phyloP scores from a whole-genome alignment of 148 eudicot genomes.

The Silene conica region DNA sequence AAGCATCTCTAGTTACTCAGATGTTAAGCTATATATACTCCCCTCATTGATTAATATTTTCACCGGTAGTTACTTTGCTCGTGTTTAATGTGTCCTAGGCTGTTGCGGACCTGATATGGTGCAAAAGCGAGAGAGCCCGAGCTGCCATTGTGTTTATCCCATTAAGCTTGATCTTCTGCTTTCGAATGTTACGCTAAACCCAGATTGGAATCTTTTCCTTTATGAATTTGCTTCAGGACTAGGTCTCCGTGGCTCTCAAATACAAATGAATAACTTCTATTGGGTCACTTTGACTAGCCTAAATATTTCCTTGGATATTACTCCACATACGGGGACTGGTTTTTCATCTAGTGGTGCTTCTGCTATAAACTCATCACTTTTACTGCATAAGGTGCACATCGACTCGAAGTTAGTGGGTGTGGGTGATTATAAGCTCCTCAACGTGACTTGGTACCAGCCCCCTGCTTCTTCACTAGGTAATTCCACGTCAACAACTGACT shows the following conservation, averaged over 20 bases:
- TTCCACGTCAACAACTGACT: constrained; percentile 15
- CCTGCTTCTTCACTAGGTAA: constrained; percentile 70
- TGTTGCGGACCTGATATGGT: constrained; percentile 92
- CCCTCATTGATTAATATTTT: neutral
- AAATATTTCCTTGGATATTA: constrained; percentile 91
- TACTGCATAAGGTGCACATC: constrained; percentile 60
- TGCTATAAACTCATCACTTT: constrained; percentile 62
- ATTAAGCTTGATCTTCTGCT: constrained; percentile 86
- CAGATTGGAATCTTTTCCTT: constrained; percentile 72
- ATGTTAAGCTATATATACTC: neutral
- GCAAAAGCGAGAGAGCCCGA: constrained; percentile 59
- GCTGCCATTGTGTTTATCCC: constrained; percentile 90
- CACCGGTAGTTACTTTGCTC: constrained; percentile 7
- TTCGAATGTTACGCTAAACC: constrained; percentile 62
- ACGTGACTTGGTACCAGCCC: constrained; percentile 81
- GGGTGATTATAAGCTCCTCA: constrained; percentile 80
- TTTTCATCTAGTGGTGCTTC: constrained; percentile 62
- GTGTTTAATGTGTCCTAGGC: constrained; percentile 39
- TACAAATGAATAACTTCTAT: constrained; percentile 82
- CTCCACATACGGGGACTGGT: constrained; percentile 71
- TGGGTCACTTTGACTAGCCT: constrained; percentile 53
- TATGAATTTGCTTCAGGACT: constrained; percentile 67
- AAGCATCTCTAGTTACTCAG: neutral
- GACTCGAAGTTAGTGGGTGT: constrained; percentile 64
- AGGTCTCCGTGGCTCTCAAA: constrained; percentile 63